Base-by-base conservation (phyloP, 805 yeast genomes). In the Candida ovalis region DNA sequence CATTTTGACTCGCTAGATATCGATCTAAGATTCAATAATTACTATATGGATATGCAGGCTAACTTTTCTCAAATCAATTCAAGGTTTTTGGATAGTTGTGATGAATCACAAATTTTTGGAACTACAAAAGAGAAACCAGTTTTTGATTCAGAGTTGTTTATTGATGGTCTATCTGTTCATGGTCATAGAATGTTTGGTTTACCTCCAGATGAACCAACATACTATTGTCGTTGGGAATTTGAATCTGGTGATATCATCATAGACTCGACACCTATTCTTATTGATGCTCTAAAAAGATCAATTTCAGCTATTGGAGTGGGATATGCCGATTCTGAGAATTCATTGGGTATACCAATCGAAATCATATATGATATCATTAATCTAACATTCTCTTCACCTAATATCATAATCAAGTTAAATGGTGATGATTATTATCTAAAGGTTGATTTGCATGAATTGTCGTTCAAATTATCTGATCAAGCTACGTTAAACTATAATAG, bases 151-250 rank as follows among this genome's bases (percentile, higher is more conserved):
- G 80, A 81, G 40, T 56, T 87, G 27, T 55, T 62, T 3, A 73
- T 87, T 43, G 86, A 84, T 58, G 82, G 84, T 0, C 61, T 86
- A 12, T 60, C 75, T 2, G 73, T 88, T 22, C 95, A 88, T 64
- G 95, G 96, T 1, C 96, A 92, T 64, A 74, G 98, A 59, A 82
- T 91, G 83, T 89, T 89, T 70, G 99, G 99, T 0, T 62, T 89
- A 2, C 96, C 96, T 0, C 97, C 97, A 0, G 71, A 74, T 7
- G 96, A 88, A 61, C 89, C 92, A 0, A 88, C 97, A 0, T 94
- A 88, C 61, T 81, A 79, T 53, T 90, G 97, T 59, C 84, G 87
- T 50, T 94, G 99, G 99, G 91, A 86, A 50, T 80, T 94, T 55
- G 79, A 77, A 24, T 61, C 85, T 1, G 96, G 91, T 9, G 71